Conservation (phyloP, 2,329 filamentous ascomycete species). For the Venturia oleaginea region DNA sequence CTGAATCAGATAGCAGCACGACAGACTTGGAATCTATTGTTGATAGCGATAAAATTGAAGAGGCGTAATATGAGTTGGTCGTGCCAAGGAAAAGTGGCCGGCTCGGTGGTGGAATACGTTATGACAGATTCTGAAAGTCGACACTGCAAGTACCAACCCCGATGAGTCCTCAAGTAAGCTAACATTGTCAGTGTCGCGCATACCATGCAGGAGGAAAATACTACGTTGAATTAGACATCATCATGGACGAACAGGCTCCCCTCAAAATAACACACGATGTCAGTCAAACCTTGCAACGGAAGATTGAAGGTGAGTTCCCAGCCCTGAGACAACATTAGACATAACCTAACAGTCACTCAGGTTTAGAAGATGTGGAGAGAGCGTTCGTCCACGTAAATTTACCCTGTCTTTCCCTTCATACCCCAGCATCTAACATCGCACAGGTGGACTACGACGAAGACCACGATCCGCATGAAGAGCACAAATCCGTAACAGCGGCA, state of each 20-base stretch:
- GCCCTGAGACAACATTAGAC: neutral
- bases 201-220: constrained; percentile 54
- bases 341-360: constrained; percentile 15
- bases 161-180: neutral
- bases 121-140: constrained; percentile 49
- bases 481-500: constrained; percentile 27
- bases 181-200: constrained; percentile 38
- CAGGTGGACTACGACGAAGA: constrained; percentile 36
- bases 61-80: no score
- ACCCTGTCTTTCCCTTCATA: neutral
- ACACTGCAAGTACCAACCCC: constrained; percentile 41
- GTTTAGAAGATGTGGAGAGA: constrained; percentile 31
- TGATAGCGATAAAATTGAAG: no score
- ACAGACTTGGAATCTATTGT: no score
- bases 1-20: no score
- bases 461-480: constrained; percentile 30
- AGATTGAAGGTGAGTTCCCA: constrained; percentile 42
- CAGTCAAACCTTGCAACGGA: constrained; percentile 50
- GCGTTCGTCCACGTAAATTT: constrained; percentile 37
- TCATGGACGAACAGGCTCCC: constrained; percentile 48
- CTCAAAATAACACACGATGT: constrained; percentile 52
- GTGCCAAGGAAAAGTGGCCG: no score
- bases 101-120: no score
- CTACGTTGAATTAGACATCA: constrained; percentile 54
- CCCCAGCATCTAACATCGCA: neutral